phyloP scores from a whole-genome alignment of 345 rosid genomes.

The Lenwebbia sp. region DNA sequence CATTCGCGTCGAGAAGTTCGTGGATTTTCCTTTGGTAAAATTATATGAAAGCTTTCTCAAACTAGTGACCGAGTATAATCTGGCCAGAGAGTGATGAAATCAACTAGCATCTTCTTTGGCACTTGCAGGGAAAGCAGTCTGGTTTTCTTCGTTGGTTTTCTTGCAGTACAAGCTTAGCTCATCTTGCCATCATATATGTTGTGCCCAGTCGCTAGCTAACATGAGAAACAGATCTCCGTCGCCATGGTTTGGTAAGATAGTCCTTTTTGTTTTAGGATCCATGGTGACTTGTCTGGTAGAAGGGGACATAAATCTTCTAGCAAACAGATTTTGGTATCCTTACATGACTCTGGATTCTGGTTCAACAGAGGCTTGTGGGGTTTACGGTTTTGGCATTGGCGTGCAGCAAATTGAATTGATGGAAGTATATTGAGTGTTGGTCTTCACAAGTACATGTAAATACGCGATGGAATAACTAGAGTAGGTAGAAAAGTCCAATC shows the following conservation, averaged over 20 bases:
- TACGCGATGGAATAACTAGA: neutral
- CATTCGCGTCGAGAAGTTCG: no score
- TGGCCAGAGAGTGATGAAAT: no score
- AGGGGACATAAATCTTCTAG: neutral
- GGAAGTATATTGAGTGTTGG: neutral
- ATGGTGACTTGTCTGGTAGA: neutral
- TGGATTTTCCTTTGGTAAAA: no score
- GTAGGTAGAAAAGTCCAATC: neutral
- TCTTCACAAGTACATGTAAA: neutral
- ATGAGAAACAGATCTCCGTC: neutral
- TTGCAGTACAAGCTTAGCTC: no score
- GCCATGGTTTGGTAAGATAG: neutral
- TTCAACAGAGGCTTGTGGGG: neutral
- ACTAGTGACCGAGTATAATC: no score
- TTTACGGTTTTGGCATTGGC: neutral
- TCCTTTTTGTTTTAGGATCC: neutral
- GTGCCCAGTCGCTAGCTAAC: no score
- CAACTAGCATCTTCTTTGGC: no score
- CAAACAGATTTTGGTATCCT: neutral
- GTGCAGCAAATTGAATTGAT: neutral
- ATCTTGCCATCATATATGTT: no score
- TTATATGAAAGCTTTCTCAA: no score
- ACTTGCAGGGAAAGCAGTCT: no score
- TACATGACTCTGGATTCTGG: neutral
- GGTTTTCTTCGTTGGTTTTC: no score